Percentiles rank a stretch among this genome's conserved stretches.
Evolutionary conservation across 169 alveolate genomes (phyloP).

Genomic region (Plasmodium blacklocki): DNA sequence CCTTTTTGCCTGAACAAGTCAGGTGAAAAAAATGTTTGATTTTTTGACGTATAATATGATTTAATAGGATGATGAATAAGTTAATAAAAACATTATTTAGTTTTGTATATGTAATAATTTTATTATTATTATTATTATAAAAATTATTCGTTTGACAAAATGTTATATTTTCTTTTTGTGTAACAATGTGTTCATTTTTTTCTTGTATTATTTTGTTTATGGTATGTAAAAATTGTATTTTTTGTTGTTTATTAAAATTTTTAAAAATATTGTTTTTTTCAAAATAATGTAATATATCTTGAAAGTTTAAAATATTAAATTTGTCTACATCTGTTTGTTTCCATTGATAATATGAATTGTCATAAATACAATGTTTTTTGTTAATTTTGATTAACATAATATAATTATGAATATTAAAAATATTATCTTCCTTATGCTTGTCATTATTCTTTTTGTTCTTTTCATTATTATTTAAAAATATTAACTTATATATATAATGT

Average conservation of each 20-base stretch:
- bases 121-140: neutral
- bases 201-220: neutral
- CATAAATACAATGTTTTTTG: constrained; percentile 40
- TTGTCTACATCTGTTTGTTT: neutral
- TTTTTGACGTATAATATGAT: constrained; percentile 19
- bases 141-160: neutral
- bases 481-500: constrained; percentile 16
- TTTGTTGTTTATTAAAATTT: neutral
- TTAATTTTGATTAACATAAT: neutral
- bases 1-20: constrained; percentile 13
- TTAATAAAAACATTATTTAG: constrained; percentile 29
- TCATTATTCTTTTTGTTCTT: too few relatives aligned
- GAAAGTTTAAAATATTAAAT: neutral
- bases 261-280: constrained; percentile 6
- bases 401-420: too few relatives aligned
- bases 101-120: constrained; percentile 1
- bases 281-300: constrained; percentile 15
- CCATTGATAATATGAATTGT: constrained; percentile 21
- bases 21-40: constrained; percentile 15
- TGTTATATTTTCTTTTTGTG: neutral
- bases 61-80: constrained; percentile 23
- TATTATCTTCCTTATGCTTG: too few relatives aligned
- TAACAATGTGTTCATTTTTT: neutral
- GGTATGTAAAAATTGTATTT: neutral
- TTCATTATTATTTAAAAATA: neutral